Base-by-base conservation (phyloP, 2,329 filamentous ascomycete species). In the Epicoccum nigrum region DNA sequence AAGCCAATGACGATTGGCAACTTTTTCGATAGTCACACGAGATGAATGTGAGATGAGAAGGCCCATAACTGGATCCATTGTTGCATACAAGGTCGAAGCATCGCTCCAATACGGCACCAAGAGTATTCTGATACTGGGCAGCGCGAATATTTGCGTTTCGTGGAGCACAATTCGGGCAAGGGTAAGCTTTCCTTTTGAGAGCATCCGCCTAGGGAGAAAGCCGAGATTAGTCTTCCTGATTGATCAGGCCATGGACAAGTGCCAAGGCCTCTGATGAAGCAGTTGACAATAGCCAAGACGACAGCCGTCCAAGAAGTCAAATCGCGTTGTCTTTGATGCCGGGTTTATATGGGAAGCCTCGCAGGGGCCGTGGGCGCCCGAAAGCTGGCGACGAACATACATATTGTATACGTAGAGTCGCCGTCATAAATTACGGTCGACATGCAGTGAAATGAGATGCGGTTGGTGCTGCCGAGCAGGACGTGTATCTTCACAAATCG, bases 91-190 rank as follows among this genome's bases (percentile, higher is more conserved):
- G 25, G 16, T 38, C 25, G 40, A 42, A 35, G 25, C 38, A n/a
- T 23, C 8, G 41, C 34, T 42, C 25, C 41, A 31, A 34, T 45
- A 40, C 45, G 35, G 51, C 45, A 45, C 45, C 45, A 49, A 30
- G 32, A 33, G 17, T 15, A 42, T 6, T 20, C 45, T 49, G 45
- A 54, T 42, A 49, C 45, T 13, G 16, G 27, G 37, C 31, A 37
- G 19, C 13, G 11, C 41, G n/a, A n/a, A 25, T 35, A 38, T 21
- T 11, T 4, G 15, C 39, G 27, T 17, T 30, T n/a, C 19, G 7
- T 47, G 44, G 21, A 39, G 33, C 28, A 32, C 34, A 49, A 45
- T 40, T 45, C 37, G 51, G 45, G 45, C 41, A 54, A 54, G 41
- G 35, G 25, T 32, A 4, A 17, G 6, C 32, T 7, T 17, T 15